Evolutionary conservation across 805 yeast species (phyloP).

Genomic region (Nematodospora valgi): DNA sequence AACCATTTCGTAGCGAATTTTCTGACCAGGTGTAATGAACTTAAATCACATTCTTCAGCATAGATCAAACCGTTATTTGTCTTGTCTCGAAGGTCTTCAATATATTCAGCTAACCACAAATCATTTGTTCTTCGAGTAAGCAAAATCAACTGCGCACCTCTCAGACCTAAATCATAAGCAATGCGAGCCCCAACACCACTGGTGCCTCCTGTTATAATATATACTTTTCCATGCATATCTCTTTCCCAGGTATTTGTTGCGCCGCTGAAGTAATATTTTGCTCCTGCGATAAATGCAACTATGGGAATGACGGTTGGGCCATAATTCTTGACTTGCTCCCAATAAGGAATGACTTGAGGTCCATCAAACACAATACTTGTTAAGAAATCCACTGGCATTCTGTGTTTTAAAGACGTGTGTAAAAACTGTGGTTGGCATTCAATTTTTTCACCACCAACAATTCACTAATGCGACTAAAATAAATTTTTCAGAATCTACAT

Average conservation of each 20-base stretch:
- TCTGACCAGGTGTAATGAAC: conserved; percentile 70
- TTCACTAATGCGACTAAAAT: neutral
- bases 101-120: conserved; percentile 72
- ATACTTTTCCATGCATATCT: conserved; percentile 87
- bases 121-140: conserved; percentile 64
- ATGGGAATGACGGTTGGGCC: conserved; percentile 64
- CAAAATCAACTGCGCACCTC: conserved; percentile 85
- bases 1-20: conserved; percentile 94
- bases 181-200: conserved; percentile 83
- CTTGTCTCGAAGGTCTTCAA: conserved; percentile 68
- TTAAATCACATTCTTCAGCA: conserved; percentile 86
- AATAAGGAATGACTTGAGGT: conserved; percentile 71
- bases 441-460: neutral
- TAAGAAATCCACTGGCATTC: conserved; percentile 86
- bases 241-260: conserved; percentile 86
- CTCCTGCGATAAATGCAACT: conserved; percentile 38
- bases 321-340: conserved; percentile 52
- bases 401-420: too few species aligned
- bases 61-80: conserved; percentile 75
- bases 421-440: neutral
- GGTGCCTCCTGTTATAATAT: conserved; percentile 87
- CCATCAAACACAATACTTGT: conserved; percentile 72
- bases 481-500: conserved; percentile 2
- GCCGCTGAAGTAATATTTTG: conserved; percentile 79
- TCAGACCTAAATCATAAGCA: conserved; percentile 65